Conservation (phyloP, 768 basidiomycete genomes). For the Lactifluus volemus region DNA sequence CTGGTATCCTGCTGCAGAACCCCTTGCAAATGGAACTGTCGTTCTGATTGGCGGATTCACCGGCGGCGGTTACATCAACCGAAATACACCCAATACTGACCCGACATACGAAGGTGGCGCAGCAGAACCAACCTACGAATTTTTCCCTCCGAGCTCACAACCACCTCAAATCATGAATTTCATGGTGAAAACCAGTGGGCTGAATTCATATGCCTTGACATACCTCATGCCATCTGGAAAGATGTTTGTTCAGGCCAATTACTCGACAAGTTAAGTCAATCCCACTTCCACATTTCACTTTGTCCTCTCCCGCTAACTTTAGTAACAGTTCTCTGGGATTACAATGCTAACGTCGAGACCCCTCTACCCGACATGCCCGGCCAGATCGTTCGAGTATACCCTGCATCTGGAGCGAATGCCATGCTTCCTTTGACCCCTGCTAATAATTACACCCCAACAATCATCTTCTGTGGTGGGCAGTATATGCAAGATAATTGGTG, state of each 20-base stretch:
- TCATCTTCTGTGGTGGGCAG: slow-evolving; percentile 88
- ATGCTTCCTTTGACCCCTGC: slow-evolving; percentile 64
- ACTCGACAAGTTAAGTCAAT: slow-evolving; percentile 44
- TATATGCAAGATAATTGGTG: slow-evolving; percentile 64
- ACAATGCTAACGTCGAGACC: too few species aligned
- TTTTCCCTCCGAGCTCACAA: slow-evolving; percentile 55
- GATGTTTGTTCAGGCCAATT: slow-evolving; percentile 42
- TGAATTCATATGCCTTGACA: slow-evolving; percentile 22
- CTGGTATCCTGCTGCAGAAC: slow-evolving; percentile 75
- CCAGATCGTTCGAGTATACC: slow-evolving; percentile 44
- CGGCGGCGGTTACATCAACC: slow-evolving; percentile 71
- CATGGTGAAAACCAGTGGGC: too few species aligned
- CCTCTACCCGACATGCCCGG: slow-evolving; percentile 64
- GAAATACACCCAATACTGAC: slow-evolving; percentile 61
- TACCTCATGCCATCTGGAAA: slow-evolving; percentile 70
- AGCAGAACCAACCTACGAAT: slow-evolving; percentile 77
- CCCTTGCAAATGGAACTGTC: slow-evolving; percentile 67
- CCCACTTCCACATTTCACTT: slow-evolving; percentile 1
- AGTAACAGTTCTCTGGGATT: slow-evolving; percentile 23
- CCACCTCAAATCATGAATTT: slow-evolving; percentile 27
- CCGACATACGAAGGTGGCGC: slow-evolving; percentile 56
- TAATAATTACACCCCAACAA: slow-evolving; percentile 78
- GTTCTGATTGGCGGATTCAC: slow-evolving; percentile 77
- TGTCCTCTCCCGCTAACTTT: slow-evolving; percentile 11
- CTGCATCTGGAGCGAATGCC: too few species aligned